Percentiles rank a stretch among this genome's conserved stretches.
phyloP scores from a whole-genome alignment of 2,329 filamentous ascomycete species.

The Ophiostoma australiae region DNA sequence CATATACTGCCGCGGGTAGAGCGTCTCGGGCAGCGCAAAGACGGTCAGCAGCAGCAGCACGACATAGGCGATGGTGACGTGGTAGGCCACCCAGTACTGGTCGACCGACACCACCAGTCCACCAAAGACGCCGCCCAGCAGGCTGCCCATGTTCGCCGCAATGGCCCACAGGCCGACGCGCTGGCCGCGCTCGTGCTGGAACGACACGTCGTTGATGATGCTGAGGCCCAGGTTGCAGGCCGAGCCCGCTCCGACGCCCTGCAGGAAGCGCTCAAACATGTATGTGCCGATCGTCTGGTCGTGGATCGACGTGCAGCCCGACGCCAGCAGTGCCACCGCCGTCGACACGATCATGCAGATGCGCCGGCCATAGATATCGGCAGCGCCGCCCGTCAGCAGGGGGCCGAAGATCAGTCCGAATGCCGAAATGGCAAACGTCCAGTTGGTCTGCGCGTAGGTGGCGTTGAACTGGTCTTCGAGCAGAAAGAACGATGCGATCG shows the following conservation, averaged over 20 bases:
- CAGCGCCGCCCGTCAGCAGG: slow-evolving; percentile 21
- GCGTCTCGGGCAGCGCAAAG: not conserved
- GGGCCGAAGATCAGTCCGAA: slow-evolving; percentile 49
- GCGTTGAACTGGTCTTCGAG: slow-evolving; percentile 45
- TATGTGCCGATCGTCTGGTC: slow-evolving; percentile 34
- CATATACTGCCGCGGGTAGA: not conserved
- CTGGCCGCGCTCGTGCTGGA: slow-evolving; percentile 51
- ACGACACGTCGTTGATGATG: slow-evolving; percentile 52
- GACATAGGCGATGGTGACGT: slow-evolving; percentile 45
- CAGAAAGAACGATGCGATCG: slow-evolving; percentile 49
- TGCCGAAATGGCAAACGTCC: slow-evolving; percentile 44
- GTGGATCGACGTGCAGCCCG: slow-evolving; percentile 30
- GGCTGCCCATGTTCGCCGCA: slow-evolving; percentile 48
- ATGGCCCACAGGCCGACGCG: slow-evolving; percentile 55
- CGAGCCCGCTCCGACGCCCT: slow-evolving; percentile 52
- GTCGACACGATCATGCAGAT: slow-evolving; percentile 41
- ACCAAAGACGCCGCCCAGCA: slow-evolving; percentile 40
- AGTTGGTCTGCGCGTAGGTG: slow-evolving; percentile 31
- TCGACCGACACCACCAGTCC: slow-evolving; percentile 41
- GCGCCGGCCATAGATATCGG: slow-evolving; percentile 50
- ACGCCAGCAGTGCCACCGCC: slow-evolving; percentile 36
- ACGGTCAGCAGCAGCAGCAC: not conserved
- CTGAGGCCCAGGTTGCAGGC: slow-evolving; percentile 52
- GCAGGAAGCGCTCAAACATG: slow-evolving; percentile 55
- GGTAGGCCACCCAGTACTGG: slow-evolving; percentile 50